Evolutionary conservation across 2,329 filamentous ascomycete genomes (phyloP).

Genomic region (Trichophyton equinum): DNA sequence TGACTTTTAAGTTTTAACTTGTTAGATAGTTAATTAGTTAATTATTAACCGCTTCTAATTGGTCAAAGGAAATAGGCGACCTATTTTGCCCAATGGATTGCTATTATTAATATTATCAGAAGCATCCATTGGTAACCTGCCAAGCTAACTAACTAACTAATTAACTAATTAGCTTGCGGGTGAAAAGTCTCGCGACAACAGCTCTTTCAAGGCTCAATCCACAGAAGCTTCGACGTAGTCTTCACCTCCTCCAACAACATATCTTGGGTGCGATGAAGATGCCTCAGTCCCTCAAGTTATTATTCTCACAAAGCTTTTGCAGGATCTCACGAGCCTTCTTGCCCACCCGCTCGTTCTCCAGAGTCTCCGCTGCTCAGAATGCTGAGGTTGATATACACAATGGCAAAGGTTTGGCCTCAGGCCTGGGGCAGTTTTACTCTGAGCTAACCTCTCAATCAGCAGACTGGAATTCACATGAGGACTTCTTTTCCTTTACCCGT

Average conservation of each 20-base stretch:
- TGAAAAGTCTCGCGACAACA: too few species aligned
- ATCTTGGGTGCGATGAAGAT: not conserved
- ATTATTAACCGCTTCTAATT: too few species aligned
- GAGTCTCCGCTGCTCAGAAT: not conserved
- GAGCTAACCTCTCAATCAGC: not conserved
- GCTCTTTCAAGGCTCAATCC: too few species aligned
- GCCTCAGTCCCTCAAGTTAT: not conserved
- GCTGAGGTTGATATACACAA: not conserved
- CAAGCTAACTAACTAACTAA: too few species aligned
- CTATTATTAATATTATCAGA: too few species aligned
- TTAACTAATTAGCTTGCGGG: too few species aligned
- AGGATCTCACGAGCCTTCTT: not conserved
- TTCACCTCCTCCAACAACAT: not conserved
- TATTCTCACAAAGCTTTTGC: not conserved
- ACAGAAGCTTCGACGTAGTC: not conserved
- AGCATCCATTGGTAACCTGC: too few species aligned
- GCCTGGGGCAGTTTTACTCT: not conserved
- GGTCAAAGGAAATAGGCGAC: too few species aligned
- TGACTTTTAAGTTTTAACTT: too few species aligned
- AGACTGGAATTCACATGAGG: not conserved
- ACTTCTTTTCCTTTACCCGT: conserved; percentile 7
- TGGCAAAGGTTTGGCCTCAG: not conserved
- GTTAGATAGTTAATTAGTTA: not conserved
- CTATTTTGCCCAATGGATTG: too few species aligned
- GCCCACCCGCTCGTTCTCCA: not conserved